Evolutionary conservation across 257 asterid species (phyloP).

Genomic region (Anisodus tanguticus): DNA sequence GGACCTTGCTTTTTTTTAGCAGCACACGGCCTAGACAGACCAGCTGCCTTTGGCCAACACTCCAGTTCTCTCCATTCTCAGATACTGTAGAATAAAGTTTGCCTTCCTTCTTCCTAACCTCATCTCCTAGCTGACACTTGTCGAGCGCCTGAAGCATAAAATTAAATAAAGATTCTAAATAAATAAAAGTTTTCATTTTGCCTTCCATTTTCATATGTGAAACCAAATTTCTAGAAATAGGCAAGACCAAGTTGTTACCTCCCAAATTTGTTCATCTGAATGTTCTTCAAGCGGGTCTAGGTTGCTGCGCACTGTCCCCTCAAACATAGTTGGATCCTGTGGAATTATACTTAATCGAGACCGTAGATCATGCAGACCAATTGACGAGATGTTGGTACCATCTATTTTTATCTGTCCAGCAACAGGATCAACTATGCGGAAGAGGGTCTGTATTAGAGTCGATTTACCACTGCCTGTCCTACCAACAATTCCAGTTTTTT

Average conservation of each 20-base stretch:
- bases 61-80: constrained; percentile 98
- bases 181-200: neutral
- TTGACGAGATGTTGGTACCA: constrained; percentile 57
- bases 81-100: constrained; percentile 85
- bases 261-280: constrained; percentile 89
- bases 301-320: constrained; percentile 82
- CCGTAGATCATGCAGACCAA: constrained; percentile 86
- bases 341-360: constrained; percentile 89
- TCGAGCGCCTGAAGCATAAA: constrained; percentile 64
- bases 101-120: constrained; percentile 73
- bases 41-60: constrained; percentile 91
- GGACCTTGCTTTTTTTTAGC: constrained; percentile 79
- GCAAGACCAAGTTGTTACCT: constrained; percentile 51
- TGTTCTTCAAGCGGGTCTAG: constrained; percentile 88
- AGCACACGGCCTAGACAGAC: constrained; percentile 95
- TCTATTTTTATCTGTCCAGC: constrained; percentile 71
- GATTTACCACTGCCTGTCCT: constrained; percentile 99
- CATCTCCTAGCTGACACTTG: constrained; percentile 93
- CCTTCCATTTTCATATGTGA: neutral
- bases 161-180: neutral
- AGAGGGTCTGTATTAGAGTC: constrained; percentile 87
- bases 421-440: constrained; percentile 84
- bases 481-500: constrained; percentile 88
- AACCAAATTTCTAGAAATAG: neutral
- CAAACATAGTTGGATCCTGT: constrained; percentile 98